phyloP scores from a whole-genome alignment of 345 rosid species.

The Salix caprea region DNA sequence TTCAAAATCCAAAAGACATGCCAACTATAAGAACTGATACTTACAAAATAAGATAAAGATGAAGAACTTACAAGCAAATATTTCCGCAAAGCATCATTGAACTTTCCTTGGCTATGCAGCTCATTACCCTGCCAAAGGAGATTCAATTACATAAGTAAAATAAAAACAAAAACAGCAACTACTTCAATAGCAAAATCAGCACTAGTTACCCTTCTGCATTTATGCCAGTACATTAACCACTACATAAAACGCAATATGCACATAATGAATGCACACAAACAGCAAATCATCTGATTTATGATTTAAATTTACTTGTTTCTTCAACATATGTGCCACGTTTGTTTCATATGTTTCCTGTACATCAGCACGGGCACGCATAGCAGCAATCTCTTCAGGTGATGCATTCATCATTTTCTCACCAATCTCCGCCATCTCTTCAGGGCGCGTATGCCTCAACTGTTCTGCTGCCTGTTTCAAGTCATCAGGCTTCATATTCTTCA shows the following conservation, averaged over 20 bases:
- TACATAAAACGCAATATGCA: background rate
- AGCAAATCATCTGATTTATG: background rate
- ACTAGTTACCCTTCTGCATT: background rate
- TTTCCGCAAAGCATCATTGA: constrained; percentile 63
- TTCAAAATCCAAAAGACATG: background rate
- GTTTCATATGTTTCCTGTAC: constrained; percentile 64
- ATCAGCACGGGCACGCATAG: constrained; percentile 73
- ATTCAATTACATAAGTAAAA: constrained; percentile 5
- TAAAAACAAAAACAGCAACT: background rate
- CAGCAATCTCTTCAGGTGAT: constrained; percentile 77
- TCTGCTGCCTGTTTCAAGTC: constrained; percentile 87
- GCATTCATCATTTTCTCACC: constrained; percentile 85
- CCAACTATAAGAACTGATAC: background rate
- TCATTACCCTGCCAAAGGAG: constrained; percentile 65
- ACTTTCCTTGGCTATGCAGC: constrained; percentile 77
- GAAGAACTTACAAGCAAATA: constrained; percentile 66
- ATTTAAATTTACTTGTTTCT: constrained; percentile 50
- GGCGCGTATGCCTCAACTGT: constrained; percentile 71
- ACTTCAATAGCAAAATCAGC: background rate
- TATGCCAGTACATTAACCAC: background rate
- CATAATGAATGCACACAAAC: background rate
- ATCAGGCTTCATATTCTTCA: constrained; percentile 89
- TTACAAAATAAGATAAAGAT: background rate
- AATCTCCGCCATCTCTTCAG: constrained; percentile 86
- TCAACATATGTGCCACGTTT: constrained; percentile 79